These are phyloP conservation scores for Suillus sp. DNA, from an alignment of 768 basidiomycete genomes.

Conservation along the genomic window DNA sequence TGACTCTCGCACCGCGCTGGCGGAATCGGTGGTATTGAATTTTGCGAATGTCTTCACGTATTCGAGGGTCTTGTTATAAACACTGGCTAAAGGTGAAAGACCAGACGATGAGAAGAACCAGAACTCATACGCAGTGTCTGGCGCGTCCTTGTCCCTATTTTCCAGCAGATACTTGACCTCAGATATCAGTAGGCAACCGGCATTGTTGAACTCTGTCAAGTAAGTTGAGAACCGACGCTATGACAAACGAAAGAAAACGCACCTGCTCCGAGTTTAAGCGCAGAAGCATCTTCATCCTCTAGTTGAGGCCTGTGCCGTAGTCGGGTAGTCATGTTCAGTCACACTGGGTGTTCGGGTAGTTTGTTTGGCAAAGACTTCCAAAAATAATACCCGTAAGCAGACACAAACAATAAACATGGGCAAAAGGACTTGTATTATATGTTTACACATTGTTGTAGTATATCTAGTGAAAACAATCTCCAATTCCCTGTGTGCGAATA, in stretches of 20 bases:
- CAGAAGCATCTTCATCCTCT: slow-evolving; percentile 87
- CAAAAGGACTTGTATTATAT: slow-evolving; percentile 34
- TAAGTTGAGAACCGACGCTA: background rate
- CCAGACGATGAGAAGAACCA: background rate
- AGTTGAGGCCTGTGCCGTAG: slow-evolving; percentile 63
- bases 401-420: slow-evolving; percentile 16
- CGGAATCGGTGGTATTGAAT: slow-evolving; percentile 84
- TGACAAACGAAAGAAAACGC: slow-evolving; percentile 9
- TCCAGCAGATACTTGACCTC: slow-evolving; percentile 91
- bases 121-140: slow-evolving; percentile 74
- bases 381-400: slow-evolving; percentile 25
- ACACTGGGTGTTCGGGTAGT: slow-evolving; percentile 42
- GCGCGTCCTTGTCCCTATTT: slow-evolving; percentile 84
- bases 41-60: slow-evolving; percentile 92
- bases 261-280: slow-evolving; percentile 82
- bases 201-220: slow-evolving; percentile 81
- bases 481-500: slow-evolving; percentile 21
- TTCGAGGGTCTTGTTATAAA: slow-evolving; percentile 91
- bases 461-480: slow-evolving; percentile 34
- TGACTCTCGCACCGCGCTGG: slow-evolving; percentile 85
- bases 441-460: slow-evolving; percentile 40
- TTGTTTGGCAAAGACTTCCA: slow-evolving; percentile 38
- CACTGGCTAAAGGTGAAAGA: slow-evolving; percentile 45
- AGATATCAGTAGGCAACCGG: slow-evolving; percentile 87
- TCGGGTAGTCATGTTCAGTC: slow-evolving; percentile 53